Conservation (phyloP, 2,329 filamentous ascomycete species). For the Arthrobotrys megalospora region DNA sequence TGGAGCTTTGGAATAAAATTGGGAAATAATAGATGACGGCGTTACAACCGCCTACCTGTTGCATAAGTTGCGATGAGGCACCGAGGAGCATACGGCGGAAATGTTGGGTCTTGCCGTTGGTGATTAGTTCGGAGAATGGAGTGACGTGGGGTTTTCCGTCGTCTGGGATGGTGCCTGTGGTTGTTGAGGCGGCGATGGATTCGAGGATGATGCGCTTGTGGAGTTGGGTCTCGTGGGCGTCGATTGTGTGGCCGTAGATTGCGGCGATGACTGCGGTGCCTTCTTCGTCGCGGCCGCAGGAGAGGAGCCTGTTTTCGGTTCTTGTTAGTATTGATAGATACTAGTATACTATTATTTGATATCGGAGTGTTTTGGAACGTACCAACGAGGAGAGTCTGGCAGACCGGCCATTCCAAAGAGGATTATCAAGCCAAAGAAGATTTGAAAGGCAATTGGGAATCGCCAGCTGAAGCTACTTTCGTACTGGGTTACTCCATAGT, state of each 20-base stretch:
- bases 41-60: constrained; percentile 75
- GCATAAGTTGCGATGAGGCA: constrained; percentile 74
- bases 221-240: constrained; percentile 73
- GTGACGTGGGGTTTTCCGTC: constrained; percentile 61
- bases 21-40: constrained; percentile 66
- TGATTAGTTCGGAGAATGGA: constrained; percentile 72
- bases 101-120: constrained; percentile 77
- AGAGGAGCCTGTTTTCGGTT: constrained; percentile 68
- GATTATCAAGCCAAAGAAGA: constrained; percentile 75
- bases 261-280: constrained; percentile 71
- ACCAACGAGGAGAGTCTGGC: constrained; percentile 71
- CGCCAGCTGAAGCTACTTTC: constrained; percentile 72
- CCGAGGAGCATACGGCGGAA: constrained; percentile 77
- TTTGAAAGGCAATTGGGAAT: constrained; percentile 75
- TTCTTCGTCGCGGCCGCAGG: constrained; percentile 69
- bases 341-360: constrained; percentile 3
- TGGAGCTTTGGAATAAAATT: constrained; percentile 66
- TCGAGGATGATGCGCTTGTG: constrained; percentile 80
- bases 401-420: constrained; percentile 70
- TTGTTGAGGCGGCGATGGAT: constrained; percentile 72
- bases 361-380: constrained; percentile 66
- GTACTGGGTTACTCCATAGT: constrained; percentile 72
- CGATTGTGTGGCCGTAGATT: constrained; percentile 69
- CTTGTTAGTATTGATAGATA: background rate
- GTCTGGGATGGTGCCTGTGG: constrained; percentile 67